Evolutionary conservation across 345 rosid species (phyloP).

Genomic region (Eucalyptus rudis): DNA sequence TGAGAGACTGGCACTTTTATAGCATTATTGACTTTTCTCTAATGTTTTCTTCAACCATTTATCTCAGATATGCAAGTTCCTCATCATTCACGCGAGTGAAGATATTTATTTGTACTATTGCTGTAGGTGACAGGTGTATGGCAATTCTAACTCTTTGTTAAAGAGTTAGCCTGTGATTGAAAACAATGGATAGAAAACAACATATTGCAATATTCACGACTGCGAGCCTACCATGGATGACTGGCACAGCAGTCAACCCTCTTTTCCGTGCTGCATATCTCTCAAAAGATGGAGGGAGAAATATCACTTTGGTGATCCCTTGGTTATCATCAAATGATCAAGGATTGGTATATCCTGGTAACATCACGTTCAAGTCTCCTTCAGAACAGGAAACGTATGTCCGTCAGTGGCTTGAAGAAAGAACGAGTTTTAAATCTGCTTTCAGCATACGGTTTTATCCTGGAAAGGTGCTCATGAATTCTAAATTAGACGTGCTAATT

Average conservation of each 20-base stretch:
- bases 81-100: background rate
- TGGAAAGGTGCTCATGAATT: slow-evolving; percentile 46
- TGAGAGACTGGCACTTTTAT: background rate
- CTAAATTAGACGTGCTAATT: background rate
- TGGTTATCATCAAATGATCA: slow-evolving; percentile 78
- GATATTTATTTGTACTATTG: background rate
- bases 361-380: slow-evolving; percentile 45
- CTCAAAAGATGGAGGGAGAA: slow-evolving; percentile 51
- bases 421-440: slow-evolving; percentile 33
- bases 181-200: slow-evolving; percentile 41
- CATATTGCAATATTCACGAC: slow-evolving; percentile 85
- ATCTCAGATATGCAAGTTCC: background rate
- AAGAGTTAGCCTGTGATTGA: background rate
- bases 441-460: slow-evolving; percentile 69
- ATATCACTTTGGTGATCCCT: slow-evolving; percentile 83
- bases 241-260: slow-evolving; percentile 96
- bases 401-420: slow-evolving; percentile 69
- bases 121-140: background rate
- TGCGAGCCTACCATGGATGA: slow-evolving; percentile 96
- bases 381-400: slow-evolving; percentile 64
- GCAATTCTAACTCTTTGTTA: background rate
- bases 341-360: slow-evolving; percentile 52
- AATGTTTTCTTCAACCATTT: background rate
- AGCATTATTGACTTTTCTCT: background rate
- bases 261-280: slow-evolving; percentile 94